Percentiles rank a stretch among this genome's conserved stretches.
Conservation (phyloP, 495 filamentous ascomycete species). For the Pseudoneurospora amorphoporcata region DNA sequence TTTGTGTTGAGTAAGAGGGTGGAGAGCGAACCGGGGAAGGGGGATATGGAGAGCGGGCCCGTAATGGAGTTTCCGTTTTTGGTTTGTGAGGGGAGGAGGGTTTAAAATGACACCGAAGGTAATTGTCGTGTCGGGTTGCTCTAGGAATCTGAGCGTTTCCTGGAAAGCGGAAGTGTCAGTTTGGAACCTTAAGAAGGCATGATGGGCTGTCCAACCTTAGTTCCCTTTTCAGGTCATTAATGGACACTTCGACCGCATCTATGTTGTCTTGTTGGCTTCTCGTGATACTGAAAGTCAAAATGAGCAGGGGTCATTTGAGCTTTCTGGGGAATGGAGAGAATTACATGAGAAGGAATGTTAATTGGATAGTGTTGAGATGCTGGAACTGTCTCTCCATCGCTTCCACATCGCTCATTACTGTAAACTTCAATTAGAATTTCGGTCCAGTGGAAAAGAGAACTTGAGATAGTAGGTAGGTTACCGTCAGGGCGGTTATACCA, state of each 20-base stretch:
- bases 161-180: background rate
- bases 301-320: background rate
- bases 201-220: background rate
- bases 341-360: background rate
- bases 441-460: background rate
- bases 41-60: slow-evolving; percentile 13
- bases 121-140: background rate
- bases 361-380: background rate
- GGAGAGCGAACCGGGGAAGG: slow-evolving; percentile 26
- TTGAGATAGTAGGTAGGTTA: background rate
- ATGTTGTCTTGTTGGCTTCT: background rate
- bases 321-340: background rate
- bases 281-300: background rate
- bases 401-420: background rate
- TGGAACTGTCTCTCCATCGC: background rate
- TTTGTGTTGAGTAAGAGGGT: slow-evolving; percentile 39
- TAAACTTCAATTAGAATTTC: background rate
- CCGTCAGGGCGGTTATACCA: background rate
- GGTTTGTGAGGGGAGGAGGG: slow-evolving; percentile 33
- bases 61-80: slow-evolving; percentile 41
- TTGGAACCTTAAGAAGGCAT: background rate
- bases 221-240: background rate
- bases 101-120: background rate
- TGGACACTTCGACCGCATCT: background rate
- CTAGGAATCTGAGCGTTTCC: background rate